Percentiles rank a stretch among this genome's conserved stretches.
Conservation (phyloP, 306 rosid genomes). For the Trifolium pratense region DNA sequence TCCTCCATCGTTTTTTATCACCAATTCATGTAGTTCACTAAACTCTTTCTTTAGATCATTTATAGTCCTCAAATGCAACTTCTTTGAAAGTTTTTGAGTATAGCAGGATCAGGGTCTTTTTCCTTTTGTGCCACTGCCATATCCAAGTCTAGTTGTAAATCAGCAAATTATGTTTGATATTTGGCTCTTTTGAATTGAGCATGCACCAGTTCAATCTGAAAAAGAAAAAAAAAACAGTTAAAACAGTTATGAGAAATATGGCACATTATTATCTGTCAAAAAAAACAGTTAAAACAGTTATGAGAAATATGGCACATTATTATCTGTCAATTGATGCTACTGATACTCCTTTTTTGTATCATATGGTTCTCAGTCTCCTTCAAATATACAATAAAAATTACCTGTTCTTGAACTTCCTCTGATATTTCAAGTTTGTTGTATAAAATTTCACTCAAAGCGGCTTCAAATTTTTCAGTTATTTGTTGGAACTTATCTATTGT, state of each 20-base stretch:
- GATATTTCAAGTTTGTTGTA: slow-evolving; percentile 65
- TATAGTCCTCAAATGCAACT: slow-evolving; percentile 71
- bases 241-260: slow-evolving; percentile 29
- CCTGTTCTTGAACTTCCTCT: slow-evolving; percentile 98
- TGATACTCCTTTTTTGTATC: too few species aligned
- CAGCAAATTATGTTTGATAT: slow-evolving; percentile 61
- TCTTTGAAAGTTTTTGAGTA: slow-evolving; percentile 78
- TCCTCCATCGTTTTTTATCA: slow-evolving; percentile 60
- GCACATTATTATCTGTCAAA: slow-evolving; percentile 14
- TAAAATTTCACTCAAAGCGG: slow-evolving; percentile 65
- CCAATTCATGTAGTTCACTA: slow-evolving; percentile 71
- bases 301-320: slow-evolving; percentile 22
- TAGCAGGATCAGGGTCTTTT: slow-evolving; percentile 69
- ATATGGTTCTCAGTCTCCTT: slow-evolving; percentile 8
- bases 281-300: slow-evolving; percentile 8
- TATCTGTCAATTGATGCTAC: slow-evolving; percentile 34
- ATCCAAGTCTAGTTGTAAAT: slow-evolving; percentile 72
- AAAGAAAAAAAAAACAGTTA: too few species aligned
- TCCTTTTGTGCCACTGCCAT: slow-evolving; percentile 60
- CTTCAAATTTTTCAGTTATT: slow-evolving; percentile 70
- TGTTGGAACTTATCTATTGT: slow-evolving; percentile 58
- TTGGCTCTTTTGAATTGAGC: slow-evolving; percentile 92
- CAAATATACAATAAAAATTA: slow-evolving; percentile 38
- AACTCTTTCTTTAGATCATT: slow-evolving; percentile 84
- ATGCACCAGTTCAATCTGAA: slow-evolving; percentile 92